Conservation (phyloP, 225 moss, liverwort and hornwort genomes). For the Marchantia paleacea region DNA sequence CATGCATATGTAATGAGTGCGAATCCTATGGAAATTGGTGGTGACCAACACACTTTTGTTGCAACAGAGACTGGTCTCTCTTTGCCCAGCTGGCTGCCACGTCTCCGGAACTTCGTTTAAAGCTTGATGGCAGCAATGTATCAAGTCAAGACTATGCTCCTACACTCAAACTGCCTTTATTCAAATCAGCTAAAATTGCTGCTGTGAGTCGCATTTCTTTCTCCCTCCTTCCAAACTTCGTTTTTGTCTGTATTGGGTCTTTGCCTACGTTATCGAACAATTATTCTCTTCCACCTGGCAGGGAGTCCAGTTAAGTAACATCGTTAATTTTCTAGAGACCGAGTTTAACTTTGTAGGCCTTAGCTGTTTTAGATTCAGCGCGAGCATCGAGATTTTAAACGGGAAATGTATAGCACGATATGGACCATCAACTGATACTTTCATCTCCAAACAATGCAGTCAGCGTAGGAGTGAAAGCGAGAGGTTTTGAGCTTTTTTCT, state of each 20-base stretch:
- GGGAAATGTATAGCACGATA: not conserved
- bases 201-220: slow-evolving; percentile 17
- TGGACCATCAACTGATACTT: too few species aligned
- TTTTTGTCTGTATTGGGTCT: not conserved
- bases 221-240: not conserved
- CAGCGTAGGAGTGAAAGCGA: not conserved
- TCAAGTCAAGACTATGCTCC: slow-evolving; percentile 20
- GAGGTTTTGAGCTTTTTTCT: not conserved
- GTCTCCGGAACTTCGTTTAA: slow-evolving; percentile 31
- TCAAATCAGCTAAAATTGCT: slow-evolving; percentile 35
- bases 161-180: slow-evolving; percentile 33
- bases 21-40: not conserved
- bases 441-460: not conserved
- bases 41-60: not conserved
- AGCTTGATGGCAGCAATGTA: slow-evolving; percentile 23
- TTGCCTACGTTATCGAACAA: too few species aligned
- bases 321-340: too few species aligned
- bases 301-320: too few species aligned
- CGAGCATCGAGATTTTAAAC: not conserved
- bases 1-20: not conserved
- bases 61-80: slow-evolving; percentile 23
- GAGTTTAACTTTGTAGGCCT: too few species aligned
- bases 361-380: not conserved
- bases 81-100: slow-evolving; percentile 20
- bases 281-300: too few species aligned